Conservation (phyloP, 768 basidiomycete species). For the Nidularia sp. region DNA sequence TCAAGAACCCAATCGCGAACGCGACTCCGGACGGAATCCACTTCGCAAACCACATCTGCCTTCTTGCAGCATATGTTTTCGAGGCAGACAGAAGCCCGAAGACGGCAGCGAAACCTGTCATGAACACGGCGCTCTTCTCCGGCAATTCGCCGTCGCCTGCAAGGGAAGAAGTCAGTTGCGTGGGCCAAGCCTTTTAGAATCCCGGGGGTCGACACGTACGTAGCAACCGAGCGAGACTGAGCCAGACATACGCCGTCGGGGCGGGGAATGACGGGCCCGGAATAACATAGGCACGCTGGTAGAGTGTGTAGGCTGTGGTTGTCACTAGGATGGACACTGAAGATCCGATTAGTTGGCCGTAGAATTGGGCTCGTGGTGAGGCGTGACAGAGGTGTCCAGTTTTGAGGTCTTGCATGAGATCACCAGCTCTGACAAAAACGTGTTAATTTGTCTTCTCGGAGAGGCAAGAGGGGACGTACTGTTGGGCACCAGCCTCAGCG, state of each 20-base stretch:
- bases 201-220: conserved; percentile 40
- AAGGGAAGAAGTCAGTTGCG: conserved; percentile 7
- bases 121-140: conserved; percentile 67
- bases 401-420: conserved; percentile 98
- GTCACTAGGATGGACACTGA: conserved; percentile 86
- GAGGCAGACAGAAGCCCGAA: conserved; percentile 65
- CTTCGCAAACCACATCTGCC: conserved; percentile 50
- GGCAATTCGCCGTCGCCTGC: conserved; percentile 82
- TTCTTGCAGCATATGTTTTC: conserved; percentile 56
- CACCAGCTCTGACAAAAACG: conserved; percentile 65
- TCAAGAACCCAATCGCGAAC: conserved; percentile 94
- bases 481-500: conserved; percentile 93
- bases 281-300: conserved; percentile 82
- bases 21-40: conserved; percentile 93
- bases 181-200: conserved; percentile 11
- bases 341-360: conserved; percentile 89
- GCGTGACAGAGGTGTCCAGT: conserved; percentile 91
- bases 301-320: conserved; percentile 81
- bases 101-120: conserved; percentile 70
- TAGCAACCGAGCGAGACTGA: conserved; percentile 68
- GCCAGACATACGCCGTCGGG: conserved; percentile 94
- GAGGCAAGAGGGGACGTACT: conserved; percentile 40
- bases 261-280: conserved; percentile 96
- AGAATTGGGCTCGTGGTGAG: conserved; percentile 92
- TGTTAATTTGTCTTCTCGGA: neutral